phyloP scores from a whole-genome alignment of 306 rosid species.

The Gastrolobium villosum region DNA sequence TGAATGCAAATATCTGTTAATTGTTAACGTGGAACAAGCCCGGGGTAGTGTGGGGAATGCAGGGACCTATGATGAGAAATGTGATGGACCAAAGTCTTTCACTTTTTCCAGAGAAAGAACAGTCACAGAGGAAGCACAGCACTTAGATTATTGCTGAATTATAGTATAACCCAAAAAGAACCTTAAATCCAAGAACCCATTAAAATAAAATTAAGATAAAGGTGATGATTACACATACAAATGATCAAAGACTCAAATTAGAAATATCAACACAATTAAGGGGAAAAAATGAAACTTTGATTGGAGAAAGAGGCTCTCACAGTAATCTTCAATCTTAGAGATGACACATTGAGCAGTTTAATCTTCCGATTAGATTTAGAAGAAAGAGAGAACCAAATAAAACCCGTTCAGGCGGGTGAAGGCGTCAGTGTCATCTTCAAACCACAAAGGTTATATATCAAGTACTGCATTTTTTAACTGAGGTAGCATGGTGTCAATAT shows the following conservation, averaged over 20 bases:
- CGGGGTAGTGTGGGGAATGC: conserved; percentile 10
- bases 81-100: conserved; percentile 33
- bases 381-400: conserved; percentile 25
- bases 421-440: conserved; percentile 53
- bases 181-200: conserved; percentile 45
- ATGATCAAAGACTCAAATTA: conserved; percentile 39
- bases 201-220: conserved; percentile 12
- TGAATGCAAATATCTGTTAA: conserved; percentile 33
- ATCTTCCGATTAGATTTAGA: conserved; percentile 53
- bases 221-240: conserved; percentile 28
- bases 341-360: conserved; percentile 60
- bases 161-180: conserved; percentile 28
- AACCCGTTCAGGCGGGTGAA: conserved; percentile 44
- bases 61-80: not conserved
- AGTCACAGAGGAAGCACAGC: not conserved
- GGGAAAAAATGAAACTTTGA: not conserved
- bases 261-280: conserved; percentile 38
- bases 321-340: conserved; percentile 45
- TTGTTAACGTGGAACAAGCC: conserved; percentile 35
- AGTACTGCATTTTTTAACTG: not conserved
- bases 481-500: no score
- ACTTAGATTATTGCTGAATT: conserved; percentile 29
- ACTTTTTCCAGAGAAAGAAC: not conserved
- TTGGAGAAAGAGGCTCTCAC: conserved; percentile 32
- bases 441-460: conserved; percentile 22